These are phyloP conservation scores for Hypomontagnella submonticulosa DNA, from an alignment of 495 filamentous ascomycete species.

Conservation along the genomic window DNA sequence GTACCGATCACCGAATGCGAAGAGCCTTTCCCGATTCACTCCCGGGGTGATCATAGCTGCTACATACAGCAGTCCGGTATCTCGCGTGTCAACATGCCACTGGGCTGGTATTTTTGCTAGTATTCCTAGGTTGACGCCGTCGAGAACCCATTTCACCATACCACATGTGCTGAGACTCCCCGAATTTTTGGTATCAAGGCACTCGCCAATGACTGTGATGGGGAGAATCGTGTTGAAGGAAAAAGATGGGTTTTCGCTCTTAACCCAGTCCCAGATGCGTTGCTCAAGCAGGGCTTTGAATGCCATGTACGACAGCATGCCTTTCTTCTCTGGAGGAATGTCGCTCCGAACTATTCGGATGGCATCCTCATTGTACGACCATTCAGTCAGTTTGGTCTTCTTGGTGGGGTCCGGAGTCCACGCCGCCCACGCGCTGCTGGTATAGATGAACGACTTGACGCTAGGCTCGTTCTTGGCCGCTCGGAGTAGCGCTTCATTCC, in stretches of 20 bases:
- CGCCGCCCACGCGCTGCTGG: conserved; percentile 48
- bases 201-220: conserved; percentile 49
- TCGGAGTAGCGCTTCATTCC: conserved; percentile 45
- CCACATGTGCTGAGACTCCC: conserved; percentile 46
- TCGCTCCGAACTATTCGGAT: conserved; percentile 39
- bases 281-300: conserved; percentile 50
- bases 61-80: conserved; percentile 47
- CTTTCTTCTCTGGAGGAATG: conserved; percentile 28
- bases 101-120: conserved; percentile 44
- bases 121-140: conserved; percentile 41
- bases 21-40: conserved; percentile 49
- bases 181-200: conserved; percentile 46
- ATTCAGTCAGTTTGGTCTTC: conserved; percentile 37
- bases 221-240: conserved; percentile 49
- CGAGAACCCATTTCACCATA: conserved; percentile 48
- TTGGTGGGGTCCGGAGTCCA: conserved; percentile 46
- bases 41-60: conserved; percentile 45
- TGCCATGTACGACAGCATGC: conserved; percentile 52
- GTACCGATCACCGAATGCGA: conserved; percentile 47
- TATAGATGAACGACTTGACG: conserved; percentile 47
- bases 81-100: conserved; percentile 49
- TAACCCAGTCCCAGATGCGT: conserved; percentile 52
- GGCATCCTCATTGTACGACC: conserved; percentile 49
- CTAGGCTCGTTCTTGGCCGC: conserved; percentile 37
- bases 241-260: conserved; percentile 42